phyloP scores from a whole-genome alignment of 441 rosid species.

The Gossypium trilobum region DNA sequence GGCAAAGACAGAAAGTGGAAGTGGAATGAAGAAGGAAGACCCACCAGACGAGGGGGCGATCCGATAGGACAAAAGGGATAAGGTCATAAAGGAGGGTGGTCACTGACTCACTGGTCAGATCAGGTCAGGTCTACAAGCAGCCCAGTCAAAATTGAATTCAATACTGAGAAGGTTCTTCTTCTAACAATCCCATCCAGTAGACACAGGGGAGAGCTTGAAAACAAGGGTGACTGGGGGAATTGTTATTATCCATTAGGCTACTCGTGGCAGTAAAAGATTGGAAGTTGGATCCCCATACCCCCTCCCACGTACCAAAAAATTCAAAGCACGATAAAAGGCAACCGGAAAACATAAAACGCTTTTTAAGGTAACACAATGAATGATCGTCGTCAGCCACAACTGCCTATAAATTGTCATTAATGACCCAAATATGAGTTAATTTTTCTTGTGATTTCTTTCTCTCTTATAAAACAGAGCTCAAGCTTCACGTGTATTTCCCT shows the following conservation, averaged over 20 bases:
- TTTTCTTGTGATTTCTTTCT: not conserved
- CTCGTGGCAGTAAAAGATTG: constrained; percentile 34
- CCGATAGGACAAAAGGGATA: constrained; percentile 32
- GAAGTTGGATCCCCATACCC: not conserved
- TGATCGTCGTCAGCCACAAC: not conserved
- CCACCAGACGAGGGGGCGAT: not conserved
- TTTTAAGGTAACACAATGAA: not conserved
- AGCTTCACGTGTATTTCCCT: constrained; percentile 50
- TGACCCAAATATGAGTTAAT: not conserved
- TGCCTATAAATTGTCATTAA: not conserved
- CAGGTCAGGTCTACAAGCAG: not conserved
- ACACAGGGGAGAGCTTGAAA: not conserved
- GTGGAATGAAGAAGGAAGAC: constrained; percentile 9
- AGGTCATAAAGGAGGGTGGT: constrained; percentile 13
- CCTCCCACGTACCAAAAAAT: not conserved
- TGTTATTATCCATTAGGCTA: constrained; percentile 27
- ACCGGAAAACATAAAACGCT: not conserved
- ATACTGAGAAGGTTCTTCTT: not conserved
- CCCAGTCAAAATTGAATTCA: constrained; percentile 8
- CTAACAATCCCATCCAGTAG: not conserved
- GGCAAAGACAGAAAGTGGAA: not conserved
- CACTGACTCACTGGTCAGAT: not conserved
- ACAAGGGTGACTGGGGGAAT: not conserved
- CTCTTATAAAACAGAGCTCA: constrained; percentile 9
- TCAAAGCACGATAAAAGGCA: constrained; percentile 7